Conservation (phyloP, 1,284 basidiomycete genomes). For the Ustilago loliicola region DNA sequence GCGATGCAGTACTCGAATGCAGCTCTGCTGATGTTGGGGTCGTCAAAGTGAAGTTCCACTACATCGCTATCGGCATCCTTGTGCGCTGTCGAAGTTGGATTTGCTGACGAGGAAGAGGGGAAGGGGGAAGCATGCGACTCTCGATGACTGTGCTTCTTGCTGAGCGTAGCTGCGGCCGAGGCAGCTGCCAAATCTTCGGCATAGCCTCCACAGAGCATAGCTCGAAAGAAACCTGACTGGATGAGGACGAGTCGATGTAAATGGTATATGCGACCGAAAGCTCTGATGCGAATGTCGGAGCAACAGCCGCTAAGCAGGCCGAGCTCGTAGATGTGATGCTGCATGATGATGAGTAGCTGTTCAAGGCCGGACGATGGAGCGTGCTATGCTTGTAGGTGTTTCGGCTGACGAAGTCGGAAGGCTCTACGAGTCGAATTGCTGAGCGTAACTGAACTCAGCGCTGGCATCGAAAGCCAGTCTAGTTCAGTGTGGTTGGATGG, state of each 20-base stretch:
- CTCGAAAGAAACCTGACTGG: conserved; percentile 65
- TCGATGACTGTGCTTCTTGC: conserved; percentile 32
- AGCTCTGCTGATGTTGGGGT: conserved; percentile 63
- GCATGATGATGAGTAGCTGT: conserved; percentile 24
- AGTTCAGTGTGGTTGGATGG: not conserved
- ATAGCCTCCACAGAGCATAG: conserved; percentile 62
- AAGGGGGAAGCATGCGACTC: conserved; percentile 8
- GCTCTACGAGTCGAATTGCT: not conserved
- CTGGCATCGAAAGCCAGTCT: not conserved
- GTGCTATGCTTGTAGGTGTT: not conserved
- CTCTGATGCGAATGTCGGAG: conserved; percentile 57
- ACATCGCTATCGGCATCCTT: conserved; percentile 30
- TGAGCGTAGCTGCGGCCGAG: conserved; percentile 42
- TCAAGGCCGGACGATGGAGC: not conserved
- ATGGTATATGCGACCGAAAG: conserved; percentile 60
- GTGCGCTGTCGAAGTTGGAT: conserved; percentile 1
- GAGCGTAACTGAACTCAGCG: not conserved
- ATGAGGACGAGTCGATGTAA: conserved; percentile 63
- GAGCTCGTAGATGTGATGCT: conserved; percentile 52
- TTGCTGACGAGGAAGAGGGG: not conserved
- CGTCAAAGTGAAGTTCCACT: conserved; percentile 58
- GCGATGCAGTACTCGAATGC: conserved; percentile 66
- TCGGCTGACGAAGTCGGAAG: not conserved
- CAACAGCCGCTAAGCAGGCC: conserved; percentile 52
- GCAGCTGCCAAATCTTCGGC: conserved; percentile 51